These are phyloP conservation scores for Fraxinus pennsylvanica DNA, from an alignment of 257 asterid species.

Conservation along the genomic window DNA sequence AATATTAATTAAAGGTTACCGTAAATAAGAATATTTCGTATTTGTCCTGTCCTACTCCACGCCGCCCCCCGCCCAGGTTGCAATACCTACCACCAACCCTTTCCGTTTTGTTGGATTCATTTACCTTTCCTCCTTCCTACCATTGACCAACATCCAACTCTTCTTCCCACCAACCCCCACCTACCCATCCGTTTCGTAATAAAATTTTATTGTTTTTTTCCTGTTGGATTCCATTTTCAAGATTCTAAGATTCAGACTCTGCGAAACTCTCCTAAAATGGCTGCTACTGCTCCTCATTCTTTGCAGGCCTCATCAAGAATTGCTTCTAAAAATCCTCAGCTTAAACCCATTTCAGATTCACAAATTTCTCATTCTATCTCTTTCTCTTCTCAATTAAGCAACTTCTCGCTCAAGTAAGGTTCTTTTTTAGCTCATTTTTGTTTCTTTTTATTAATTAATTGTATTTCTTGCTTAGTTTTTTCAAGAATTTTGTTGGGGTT, in stretches of 20 bases:
- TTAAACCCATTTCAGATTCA: background rate
- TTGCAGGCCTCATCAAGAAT: background rate
- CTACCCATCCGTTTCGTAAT: background rate
- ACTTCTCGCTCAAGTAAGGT: constrained; percentile 48
- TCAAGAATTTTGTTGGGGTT: background rate
- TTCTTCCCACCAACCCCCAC: background rate
- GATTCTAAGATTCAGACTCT: background rate
- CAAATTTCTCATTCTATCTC: constrained; percentile 37
- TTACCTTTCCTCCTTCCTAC: background rate
- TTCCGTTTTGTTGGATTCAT: background rate
- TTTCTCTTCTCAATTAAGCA: constrained; percentile 53
- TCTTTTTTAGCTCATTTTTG: background rate
- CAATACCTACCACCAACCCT: too few species aligned
- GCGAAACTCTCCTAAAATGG: background rate
- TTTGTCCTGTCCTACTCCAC: too few species aligned
- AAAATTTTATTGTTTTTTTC: background rate
- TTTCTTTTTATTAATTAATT: background rate
- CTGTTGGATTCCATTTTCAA: background rate
- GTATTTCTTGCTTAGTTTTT: background rate
- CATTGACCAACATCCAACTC: too few species aligned
- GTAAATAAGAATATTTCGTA: too few species aligned
- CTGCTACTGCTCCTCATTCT: background rate
- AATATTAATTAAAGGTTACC: too few species aligned
- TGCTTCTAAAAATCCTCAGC: background rate
- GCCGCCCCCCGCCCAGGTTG: too few species aligned